Percentiles rank a stretch among this genome's conserved stretches.
Evolutionary conservation across 768 basidiomycete species (phyloP).

Genomic region (Daedaleopsis sinensis): DNA sequence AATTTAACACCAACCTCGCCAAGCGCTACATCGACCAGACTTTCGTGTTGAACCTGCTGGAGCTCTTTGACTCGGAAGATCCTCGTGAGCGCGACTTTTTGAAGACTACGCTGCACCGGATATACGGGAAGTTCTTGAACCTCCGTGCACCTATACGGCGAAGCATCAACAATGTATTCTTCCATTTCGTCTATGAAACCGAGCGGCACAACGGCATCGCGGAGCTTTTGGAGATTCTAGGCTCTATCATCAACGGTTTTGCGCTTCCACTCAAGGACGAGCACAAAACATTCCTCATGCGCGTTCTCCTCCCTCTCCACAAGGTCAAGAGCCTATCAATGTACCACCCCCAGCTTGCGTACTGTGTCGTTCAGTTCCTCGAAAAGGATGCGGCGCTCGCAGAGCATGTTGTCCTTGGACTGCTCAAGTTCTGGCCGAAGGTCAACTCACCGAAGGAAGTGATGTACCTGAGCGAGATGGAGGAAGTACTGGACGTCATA

Average conservation of each 20-base stretch:
- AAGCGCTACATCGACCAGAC: constrained; percentile 97
- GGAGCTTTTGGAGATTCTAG: constrained; percentile 95
- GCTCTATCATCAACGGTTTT: constrained; percentile 99
- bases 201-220: constrained; percentile 99
- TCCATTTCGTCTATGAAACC: constrained; percentile 98
- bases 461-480: constrained; percentile 99
- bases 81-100: constrained; percentile 98
- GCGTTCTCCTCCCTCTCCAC: constrained; percentile 93
- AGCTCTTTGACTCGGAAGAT: constrained; percentile 98
- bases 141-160: constrained; percentile 97
- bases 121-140: constrained; percentile 99
- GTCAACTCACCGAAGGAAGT: constrained; percentile 99
- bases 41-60: constrained; percentile 95
- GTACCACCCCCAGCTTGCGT: constrained; percentile 98
- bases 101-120: constrained; percentile 97
- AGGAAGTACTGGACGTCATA: constrained; percentile 98
- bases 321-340: constrained; percentile 98
- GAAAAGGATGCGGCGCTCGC: constrained; percentile 94
- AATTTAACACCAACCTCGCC: constrained; percentile 97
- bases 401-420: constrained; percentile 93
- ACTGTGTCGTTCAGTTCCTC: constrained; percentile 98
- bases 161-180: constrained; percentile 99
- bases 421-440: constrained; percentile 99
- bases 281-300: constrained; percentile 96
- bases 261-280: constrained; percentile 98